Conservation (phyloP, 768 basidiomycete genomes). For the Boletales sp. region DNA sequence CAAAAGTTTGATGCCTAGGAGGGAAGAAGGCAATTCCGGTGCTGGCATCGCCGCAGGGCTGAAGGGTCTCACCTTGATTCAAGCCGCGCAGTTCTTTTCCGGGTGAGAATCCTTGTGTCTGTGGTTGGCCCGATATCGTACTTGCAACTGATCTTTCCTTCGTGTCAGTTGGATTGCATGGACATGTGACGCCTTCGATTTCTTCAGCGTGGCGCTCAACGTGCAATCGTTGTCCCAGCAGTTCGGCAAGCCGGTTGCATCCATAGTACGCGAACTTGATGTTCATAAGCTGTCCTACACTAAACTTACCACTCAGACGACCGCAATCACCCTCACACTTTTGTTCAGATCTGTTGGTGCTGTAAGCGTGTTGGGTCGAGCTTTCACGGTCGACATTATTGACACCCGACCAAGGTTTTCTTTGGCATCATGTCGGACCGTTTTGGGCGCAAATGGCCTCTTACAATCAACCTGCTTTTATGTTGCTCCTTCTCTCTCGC, state of each 20-base stretch:
- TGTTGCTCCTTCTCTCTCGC: constrained; percentile 73
- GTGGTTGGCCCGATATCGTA: neutral
- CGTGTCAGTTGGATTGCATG: constrained; percentile 73
- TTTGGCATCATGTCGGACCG: constrained; percentile 86
- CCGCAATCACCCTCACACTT: constrained; percentile 87
- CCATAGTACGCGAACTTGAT: constrained; percentile 35
- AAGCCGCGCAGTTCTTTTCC: constrained; percentile 56
- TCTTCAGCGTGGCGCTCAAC: constrained; percentile 72
- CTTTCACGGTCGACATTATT: neutral
- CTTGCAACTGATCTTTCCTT: neutral
- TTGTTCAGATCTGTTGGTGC: constrained; percentile 82
- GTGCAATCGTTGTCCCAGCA: constrained; percentile 45
- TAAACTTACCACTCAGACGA: constrained; percentile 42
- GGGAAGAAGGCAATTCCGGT: constrained; percentile 36
- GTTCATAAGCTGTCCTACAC: neutral
- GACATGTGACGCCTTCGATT: constrained; percentile 86
- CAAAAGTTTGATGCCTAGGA: constrained; percentile 45
- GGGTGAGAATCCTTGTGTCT: constrained; percentile 35
- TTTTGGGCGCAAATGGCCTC: constrained; percentile 91
- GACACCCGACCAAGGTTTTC: constrained; percentile 38
- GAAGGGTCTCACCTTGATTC: constrained; percentile 45
- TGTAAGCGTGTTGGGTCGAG: constrained; percentile 29
- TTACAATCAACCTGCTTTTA: constrained; percentile 71
- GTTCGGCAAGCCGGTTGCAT: constrained; percentile 44
- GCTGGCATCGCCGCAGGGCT: constrained; percentile 43